Evolutionary conservation across 495 filamentous ascomycete genomes (phyloP).

Genomic region (Hapsidospora chrysogenum): DNA sequence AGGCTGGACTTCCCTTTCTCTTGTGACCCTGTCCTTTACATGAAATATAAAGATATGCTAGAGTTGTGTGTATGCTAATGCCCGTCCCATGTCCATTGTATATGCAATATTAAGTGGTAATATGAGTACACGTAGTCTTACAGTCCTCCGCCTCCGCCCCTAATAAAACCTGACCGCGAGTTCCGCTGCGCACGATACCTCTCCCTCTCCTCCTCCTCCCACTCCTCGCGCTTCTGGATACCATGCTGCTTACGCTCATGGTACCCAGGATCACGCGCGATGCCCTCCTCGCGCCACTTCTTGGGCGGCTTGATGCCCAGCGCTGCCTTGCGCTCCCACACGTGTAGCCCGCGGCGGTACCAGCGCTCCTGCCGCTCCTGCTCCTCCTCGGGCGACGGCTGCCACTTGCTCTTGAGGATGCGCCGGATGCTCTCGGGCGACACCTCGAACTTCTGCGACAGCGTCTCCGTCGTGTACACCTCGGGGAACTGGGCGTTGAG

Average conservation of each 20-base stretch:
- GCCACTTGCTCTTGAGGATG: conserved; percentile 77
- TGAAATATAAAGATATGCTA: too few species aligned
- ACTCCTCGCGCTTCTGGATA: conserved; percentile 1
- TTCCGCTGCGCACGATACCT: background rate
- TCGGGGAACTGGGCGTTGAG: conserved; percentile 60
- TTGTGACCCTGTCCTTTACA: too few species aligned
- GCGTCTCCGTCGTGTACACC: conserved; percentile 52
- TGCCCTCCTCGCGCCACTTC: conserved; percentile 51
- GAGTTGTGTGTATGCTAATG: too few species aligned
- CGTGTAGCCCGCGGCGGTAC: conserved; percentile 58
- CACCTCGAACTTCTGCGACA: conserved; percentile 67
- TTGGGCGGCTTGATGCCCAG: conserved; percentile 48
- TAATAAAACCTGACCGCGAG: too few species aligned
- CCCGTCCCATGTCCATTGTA: too few species aligned
- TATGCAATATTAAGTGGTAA: too few species aligned
- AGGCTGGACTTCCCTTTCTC: too few species aligned
- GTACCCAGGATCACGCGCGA: conserved; percentile 26
- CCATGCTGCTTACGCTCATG: background rate
- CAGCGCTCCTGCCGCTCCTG: conserved; percentile 47
- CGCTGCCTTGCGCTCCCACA: conserved; percentile 62
- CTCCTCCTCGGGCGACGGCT: conserved; percentile 43
- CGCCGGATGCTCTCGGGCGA: conserved; percentile 74
- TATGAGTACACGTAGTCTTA: too few species aligned
- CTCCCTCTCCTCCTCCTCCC: conserved; percentile 1
- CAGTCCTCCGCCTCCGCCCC: too few species aligned